phyloP scores from a whole-genome alignment of 2,329 filamentous ascomycete genomes.

The Colletotrichum sidae region DNA sequence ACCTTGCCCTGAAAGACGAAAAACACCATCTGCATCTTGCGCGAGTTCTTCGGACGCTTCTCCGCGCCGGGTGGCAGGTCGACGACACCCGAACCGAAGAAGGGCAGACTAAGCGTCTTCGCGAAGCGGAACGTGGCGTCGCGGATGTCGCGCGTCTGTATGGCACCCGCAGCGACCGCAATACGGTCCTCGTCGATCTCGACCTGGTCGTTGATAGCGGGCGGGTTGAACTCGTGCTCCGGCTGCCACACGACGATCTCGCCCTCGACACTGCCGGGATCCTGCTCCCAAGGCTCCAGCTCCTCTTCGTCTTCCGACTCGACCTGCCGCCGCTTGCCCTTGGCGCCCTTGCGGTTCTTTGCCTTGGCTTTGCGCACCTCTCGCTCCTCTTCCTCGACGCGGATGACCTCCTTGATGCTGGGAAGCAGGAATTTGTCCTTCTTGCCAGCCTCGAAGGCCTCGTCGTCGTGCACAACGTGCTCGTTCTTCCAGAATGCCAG shows the following conservation, averaged over 20 bases:
- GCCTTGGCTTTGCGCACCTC: constrained; percentile 39
- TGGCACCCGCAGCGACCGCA: constrained; percentile 66
- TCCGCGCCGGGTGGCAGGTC: constrained; percentile 85
- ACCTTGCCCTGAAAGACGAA: constrained; percentile 89
- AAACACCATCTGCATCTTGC: constrained; percentile 97
- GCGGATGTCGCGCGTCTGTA: constrained; percentile 69
- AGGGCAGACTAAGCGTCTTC: constrained; percentile 85
- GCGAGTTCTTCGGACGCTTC: constrained; percentile 91
- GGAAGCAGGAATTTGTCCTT: constrained; percentile 67
- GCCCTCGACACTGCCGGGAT: constrained; percentile 72
- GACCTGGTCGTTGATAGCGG: constrained; percentile 60
- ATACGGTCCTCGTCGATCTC: constrained; percentile 66
- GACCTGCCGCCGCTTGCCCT: constrained; percentile 47
- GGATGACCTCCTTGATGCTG: constrained; percentile 81
- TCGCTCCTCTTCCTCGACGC: constrained; percentile 72
- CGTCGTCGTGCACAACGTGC: constrained; percentile 75
- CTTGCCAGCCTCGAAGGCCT: constrained; percentile 56
- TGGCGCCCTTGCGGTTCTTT: constrained; percentile 39
- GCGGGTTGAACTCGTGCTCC: constrained; percentile 65
- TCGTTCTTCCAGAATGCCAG: constrained; percentile 91
- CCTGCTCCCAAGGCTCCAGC: constrained; percentile 77
- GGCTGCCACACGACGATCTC: constrained; percentile 74
- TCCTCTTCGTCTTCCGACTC: constrained; percentile 63
- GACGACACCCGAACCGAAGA: constrained; percentile 90
- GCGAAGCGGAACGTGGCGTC: constrained; percentile 85